A percentile compares a stretch with the other conserved stretches of the same genome.
Conservation (phyloP, 225 moss, liverwort and hornwort species). For the Straminergon stramineum region DNA sequence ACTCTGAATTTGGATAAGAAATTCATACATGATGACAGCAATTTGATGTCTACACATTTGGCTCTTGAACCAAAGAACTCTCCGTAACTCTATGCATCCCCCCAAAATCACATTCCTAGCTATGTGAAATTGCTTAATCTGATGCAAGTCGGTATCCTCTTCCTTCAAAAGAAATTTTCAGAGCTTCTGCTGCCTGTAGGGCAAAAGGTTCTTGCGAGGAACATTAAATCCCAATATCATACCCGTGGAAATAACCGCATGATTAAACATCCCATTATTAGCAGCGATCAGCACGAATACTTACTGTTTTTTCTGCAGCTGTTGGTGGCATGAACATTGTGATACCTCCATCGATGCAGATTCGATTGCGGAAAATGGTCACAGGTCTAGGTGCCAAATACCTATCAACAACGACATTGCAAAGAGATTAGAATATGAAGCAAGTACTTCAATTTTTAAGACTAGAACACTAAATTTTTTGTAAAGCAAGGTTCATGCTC, state of each 20-base stretch:
- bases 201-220: background rate
- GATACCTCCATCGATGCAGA: slow-evolving; percentile 83
- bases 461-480: background rate
- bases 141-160: background rate
- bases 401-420: slow-evolving; percentile 9
- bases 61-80: background rate
- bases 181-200: background rate
- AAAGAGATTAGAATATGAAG: background rate
- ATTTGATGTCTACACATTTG: background rate
- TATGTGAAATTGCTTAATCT: background rate
- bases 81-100: background rate
- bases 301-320: slow-evolving; percentile 73
- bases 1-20: background rate
- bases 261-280: background rate
- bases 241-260: background rate
- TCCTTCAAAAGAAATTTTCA: background rate
- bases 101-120: background rate
- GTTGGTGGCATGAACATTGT: slow-evolving; percentile 95
- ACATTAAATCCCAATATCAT: background rate
- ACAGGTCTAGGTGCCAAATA: slow-evolving; percentile 84
- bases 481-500: background rate
- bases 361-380: slow-evolving; percentile 73
- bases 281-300: background rate
- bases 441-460: background rate
- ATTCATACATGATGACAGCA: background rate